These are phyloP conservation scores for Colletotrichum phormii DNA, from an alignment of 2,329 filamentous ascomycete species.

Conservation along the genomic window DNA sequence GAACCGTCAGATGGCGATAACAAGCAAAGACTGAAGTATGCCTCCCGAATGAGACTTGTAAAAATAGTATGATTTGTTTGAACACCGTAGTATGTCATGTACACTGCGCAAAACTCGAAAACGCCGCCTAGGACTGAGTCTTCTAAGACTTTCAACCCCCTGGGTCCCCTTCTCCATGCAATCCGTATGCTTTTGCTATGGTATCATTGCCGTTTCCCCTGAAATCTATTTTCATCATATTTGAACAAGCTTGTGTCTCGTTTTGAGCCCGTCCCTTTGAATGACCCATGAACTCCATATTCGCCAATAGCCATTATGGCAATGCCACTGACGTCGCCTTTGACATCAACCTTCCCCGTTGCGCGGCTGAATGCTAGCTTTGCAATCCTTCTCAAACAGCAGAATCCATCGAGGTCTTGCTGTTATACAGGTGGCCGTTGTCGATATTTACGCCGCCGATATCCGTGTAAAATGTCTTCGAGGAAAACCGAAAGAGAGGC, in stretches of 20 bases:
- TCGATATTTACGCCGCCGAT: not conserved
- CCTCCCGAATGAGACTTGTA: not conserved
- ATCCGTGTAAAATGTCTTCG: not conserved
- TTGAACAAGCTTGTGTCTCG: not conserved
- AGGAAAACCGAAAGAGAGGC: not conserved
- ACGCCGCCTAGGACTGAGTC: slow-evolving; percentile 5
- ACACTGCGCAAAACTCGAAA: slow-evolving; percentile 5
- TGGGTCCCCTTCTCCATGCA: slow-evolving; percentile 24
- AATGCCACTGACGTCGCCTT: not conserved
- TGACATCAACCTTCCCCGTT: not conserved
- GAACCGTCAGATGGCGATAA: not conserved
- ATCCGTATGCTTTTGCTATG: slow-evolving; percentile 33
- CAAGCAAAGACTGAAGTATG: not conserved
- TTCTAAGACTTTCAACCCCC: not conserved
- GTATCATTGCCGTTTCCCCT: slow-evolving; percentile 15
- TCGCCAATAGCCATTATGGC: not conserved
- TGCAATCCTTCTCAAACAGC: not conserved
- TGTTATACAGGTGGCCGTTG: not conserved
- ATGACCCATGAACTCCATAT: slow-evolving; percentile 19
- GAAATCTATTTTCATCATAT: slow-evolving; percentile 21
- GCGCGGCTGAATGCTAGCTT: not conserved
- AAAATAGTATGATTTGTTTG: slow-evolving; percentile 16
- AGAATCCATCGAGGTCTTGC: not conserved
- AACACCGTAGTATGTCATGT: not conserved
- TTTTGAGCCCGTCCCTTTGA: slow-evolving; percentile 5